Evolutionary conservation across 1,284 basidiomycete genomes (phyloP), one percentile per base, ranked within the genome.

Genomic region (Tilletia caries): DNA sequence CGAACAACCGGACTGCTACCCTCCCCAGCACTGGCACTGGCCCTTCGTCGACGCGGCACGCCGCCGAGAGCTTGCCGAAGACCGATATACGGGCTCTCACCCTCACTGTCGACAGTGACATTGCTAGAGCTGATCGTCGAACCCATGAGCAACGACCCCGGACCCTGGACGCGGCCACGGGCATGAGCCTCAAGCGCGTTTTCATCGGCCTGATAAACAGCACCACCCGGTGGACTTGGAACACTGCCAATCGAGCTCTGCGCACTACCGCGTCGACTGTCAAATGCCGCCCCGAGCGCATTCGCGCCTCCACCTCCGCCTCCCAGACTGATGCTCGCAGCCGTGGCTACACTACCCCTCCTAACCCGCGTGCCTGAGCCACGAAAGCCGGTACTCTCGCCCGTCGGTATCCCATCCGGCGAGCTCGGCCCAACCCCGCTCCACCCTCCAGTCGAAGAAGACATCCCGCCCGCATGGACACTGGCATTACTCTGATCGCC

Each of bases 211-310:
- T 41, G 37, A 41, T 41, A 41, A 15, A 41, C 8, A 41, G 37
- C 8, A 6, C 37, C 37, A 6, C 32, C 58, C 58, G 27, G 58
- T 8, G 58, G 58, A n/a, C 29, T 27, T 29, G 18, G 32, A 13
- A 62, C 32, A 34, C 58, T 62, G 15, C 58, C 58, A 12, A 62
- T 62, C 13, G 58, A 62, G 32, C 58, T 62, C 3, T 62, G 58
- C 58, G 10, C 32, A 34, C 58, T 62, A 13, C 58, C 58, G 1
- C 58, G 58, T 20, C 58, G 58, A 34, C 58, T 62, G 18, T 62
- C 58, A 34, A 62, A 62, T 8, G 58, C 58, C 6, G 32, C 32
- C 27, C 58, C 58, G 18, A 62, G 18, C 29, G 10, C 58, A 18
- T 29, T 29, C 10, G 58, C 27, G 3, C 33, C 33, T 23, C 10